phyloP scores from a whole-genome alignment of 1,139 yeast species.

The Hemisphaericaspora xylanilytica region DNA sequence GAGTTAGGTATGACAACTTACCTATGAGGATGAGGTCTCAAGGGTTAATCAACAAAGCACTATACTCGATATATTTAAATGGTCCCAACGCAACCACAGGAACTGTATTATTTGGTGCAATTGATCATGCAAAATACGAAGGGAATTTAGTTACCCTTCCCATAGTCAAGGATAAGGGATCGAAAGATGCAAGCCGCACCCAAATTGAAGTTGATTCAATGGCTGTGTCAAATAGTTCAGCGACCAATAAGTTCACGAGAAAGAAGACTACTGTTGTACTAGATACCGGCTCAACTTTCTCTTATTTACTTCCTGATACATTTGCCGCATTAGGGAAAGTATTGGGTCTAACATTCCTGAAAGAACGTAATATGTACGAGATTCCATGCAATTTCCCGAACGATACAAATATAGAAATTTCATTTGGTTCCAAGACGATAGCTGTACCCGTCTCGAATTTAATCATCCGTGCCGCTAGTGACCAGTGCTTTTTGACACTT shows the following conservation, averaged over 20 bases:
- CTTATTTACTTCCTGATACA: constrained; percentile 30
- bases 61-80: constrained; percentile 54
- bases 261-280: constrained; percentile 31
- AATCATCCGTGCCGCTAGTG: constrained; percentile 15
- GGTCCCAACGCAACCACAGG: constrained; percentile 28
- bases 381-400: constrained; percentile 17
- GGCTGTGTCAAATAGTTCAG: constrained; percentile 4
- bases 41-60: constrained; percentile 51
- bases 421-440: constrained; percentile 37
- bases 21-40: constrained; percentile 28
- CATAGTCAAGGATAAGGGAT: constrained; percentile 9
- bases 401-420: constrained; percentile 22
- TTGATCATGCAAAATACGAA: constrained; percentile 49
- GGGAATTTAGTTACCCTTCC: constrained; percentile 24
- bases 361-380: constrained; percentile 22
- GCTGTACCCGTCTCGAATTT: constrained; percentile 35
- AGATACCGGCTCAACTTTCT: constrained; percentile 45
- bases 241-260: constrained; percentile 15
- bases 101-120: constrained; percentile 26
- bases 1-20: constrained; percentile 28
- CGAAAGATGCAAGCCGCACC: constrained; percentile 11
- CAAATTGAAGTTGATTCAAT: constrained; percentile 19
- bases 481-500: constrained; percentile 31
- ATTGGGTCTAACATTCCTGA: constrained; percentile 25
- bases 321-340: constrained; percentile 26